Percentiles rank a stretch among this genome's conserved stretches.
Conservation (phyloP, 805 yeast genomes). For the Clavispora santaluciae region DNA sequence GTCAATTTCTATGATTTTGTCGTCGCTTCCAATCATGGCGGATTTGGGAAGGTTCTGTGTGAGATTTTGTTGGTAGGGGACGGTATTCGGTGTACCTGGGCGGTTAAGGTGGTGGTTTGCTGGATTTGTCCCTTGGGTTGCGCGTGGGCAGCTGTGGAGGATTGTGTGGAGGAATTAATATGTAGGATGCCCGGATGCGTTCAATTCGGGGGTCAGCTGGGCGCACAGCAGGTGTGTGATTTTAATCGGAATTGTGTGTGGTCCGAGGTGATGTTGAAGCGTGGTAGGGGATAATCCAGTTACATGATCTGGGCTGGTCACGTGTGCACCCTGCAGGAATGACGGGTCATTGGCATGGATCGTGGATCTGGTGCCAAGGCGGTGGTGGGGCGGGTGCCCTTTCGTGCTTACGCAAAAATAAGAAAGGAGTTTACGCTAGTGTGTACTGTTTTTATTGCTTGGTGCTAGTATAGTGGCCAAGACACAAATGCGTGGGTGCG, state of each 20-base stretch:
- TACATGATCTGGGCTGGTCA: conserved; percentile 1
- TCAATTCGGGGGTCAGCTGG: neutral
- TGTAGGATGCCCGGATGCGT: neutral
- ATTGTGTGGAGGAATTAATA: neutral
- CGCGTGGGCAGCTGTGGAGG: neutral
- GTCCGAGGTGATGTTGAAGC: neutral
- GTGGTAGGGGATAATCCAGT: neutral
- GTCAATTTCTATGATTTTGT: conserved; percentile 8
- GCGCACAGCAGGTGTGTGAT: neutral
- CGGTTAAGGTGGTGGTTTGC: neutral
- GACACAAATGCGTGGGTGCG: no score
- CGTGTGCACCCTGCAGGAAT: no score
- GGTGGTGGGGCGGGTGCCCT: no score
- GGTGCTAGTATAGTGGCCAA: no score
- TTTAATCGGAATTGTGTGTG: neutral
- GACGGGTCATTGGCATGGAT: no score
- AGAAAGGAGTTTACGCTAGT: no score
- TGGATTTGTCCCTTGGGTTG: neutral
- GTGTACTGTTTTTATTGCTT: no score
- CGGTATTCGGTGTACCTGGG: neutral
- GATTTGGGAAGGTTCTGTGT: conserved; percentile 8
- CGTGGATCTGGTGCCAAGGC: no score
- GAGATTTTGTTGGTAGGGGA: conserved; percentile 1
- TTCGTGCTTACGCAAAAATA: no score
- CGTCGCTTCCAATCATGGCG: conserved; percentile 2